A percentile compares a stretch with the other conserved stretches of the same genome.
These are phyloP conservation scores for Ophiocytium majus DNA, from an alignment of 352 stramenopile genomes.

Conservation along the genomic window DNA sequence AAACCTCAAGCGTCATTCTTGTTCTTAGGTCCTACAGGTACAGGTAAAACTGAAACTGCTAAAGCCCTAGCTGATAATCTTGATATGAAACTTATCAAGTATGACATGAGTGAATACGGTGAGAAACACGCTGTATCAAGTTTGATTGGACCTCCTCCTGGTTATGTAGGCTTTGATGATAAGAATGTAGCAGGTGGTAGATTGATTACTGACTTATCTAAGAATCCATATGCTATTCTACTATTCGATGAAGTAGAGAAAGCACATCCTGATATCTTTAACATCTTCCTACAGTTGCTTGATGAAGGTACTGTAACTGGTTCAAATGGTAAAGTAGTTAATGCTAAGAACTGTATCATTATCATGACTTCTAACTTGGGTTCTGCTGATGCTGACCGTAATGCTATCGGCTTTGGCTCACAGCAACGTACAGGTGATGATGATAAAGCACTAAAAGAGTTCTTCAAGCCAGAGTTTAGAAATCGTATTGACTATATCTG, in stretches of 20 bases:
- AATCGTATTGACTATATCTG: too few relatives aligned
- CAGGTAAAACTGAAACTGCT: slow-evolving; percentile 84
- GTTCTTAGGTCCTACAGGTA: slow-evolving; percentile 75
- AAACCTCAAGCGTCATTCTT: slow-evolving; percentile 35
- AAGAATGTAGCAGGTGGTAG: too few relatives aligned
- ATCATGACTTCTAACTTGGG: too few relatives aligned
- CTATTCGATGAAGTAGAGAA: slow-evolving; percentile 94
- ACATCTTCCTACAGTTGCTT: slow-evolving; percentile 87
- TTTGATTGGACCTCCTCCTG: slow-evolving; percentile 63
- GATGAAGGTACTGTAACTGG: slow-evolving; percentile 88
- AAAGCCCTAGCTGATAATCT: slow-evolving; percentile 79
- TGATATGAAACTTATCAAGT: slow-evolving; percentile 82
- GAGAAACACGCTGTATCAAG: slow-evolving; percentile 83
- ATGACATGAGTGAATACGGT: slow-evolving; percentile 95
- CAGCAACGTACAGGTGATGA: too few relatives aligned
- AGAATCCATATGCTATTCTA: slow-evolving; percentile 81
- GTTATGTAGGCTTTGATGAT: slow-evolving; percentile 17
- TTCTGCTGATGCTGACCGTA: too few relatives aligned
- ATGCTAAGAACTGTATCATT: too few relatives aligned
- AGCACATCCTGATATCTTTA: slow-evolving; percentile 87
- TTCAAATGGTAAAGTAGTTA: slow-evolving; percentile 66
- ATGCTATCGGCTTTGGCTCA: too few relatives aligned
- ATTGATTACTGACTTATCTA: slow-evolving; percentile 76
- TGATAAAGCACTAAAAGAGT: too few relatives aligned
- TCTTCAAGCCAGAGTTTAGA: too few relatives aligned